Percentiles rank a stretch among this genome's conserved stretches.
Conservation (phyloP, 345 rosid species). For the Eucalyptus sp. region DNA sequence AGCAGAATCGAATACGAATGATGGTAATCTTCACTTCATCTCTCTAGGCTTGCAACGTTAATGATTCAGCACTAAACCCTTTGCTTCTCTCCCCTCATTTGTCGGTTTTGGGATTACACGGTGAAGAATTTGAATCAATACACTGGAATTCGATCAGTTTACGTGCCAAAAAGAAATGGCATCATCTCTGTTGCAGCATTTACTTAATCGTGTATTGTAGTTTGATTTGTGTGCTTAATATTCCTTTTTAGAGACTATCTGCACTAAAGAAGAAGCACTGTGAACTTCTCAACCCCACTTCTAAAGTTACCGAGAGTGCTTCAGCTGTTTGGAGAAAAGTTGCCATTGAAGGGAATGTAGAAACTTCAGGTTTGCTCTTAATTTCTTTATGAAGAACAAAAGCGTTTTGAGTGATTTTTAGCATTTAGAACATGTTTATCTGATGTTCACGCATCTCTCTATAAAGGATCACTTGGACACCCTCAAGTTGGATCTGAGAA, state of each 20-base stretch:
- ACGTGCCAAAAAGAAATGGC: neutral
- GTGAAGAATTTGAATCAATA: neutral
- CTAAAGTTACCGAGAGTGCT: slow-evolving; percentile 13
- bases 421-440: neutral
- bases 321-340: neutral
- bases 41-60: neutral
- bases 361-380: slow-evolving; percentile 46
- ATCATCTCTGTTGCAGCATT: neutral
- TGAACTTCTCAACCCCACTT: slow-evolving; percentile 20
- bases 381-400: neutral
- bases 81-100: neutral
- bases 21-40: slow-evolving; percentile 26
- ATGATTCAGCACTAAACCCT: neutral
- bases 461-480: slow-evolving; percentile 9
- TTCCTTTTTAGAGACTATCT: slow-evolving; percentile 58
- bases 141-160: neutral
- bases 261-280: slow-evolving; percentile 66
- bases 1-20: slow-evolving; percentile 46
- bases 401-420: neutral
- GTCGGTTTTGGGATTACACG: neutral
- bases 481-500: neutral
- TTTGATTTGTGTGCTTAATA: neutral
- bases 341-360: neutral
- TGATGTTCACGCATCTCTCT: slow-evolving; percentile 21
- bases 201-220: neutral